Evolutionary conservation across 768 basidiomycete genomes (phyloP), one percentile per base, ranked within the genome.

Genomic region (Tulasnella sp.): DNA sequence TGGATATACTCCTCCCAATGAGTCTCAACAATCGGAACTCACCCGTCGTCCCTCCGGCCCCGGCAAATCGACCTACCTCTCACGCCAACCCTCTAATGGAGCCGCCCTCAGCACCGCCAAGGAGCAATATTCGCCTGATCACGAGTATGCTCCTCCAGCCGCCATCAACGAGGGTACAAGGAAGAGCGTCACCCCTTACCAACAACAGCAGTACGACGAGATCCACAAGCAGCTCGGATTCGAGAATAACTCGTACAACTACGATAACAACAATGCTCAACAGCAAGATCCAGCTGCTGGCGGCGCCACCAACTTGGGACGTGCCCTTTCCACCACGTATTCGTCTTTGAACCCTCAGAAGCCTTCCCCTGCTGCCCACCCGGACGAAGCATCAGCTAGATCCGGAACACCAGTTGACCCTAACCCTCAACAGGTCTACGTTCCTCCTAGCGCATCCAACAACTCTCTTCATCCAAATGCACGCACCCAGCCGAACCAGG

Each of bases 401-500:
- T 50, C 54, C 10, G 61, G 60, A 19, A 59, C 58, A 24, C 57
- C 60, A 7, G 50, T 49, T 3, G 50, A 58, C 39, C 45, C 53
- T 29, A 59, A 60, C 58, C 59, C 57, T 6, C 59, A 59, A 45
- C 59, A 61, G 37, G 48, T 56, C 19, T 61, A 57, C 48, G 56
- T 57, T 20, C 41, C 52, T 13, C 39, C 48, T 7, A 24, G 28
- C 5, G 28, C 32, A 19, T 15, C n/a, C 5, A 20, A 41, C 4
- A 4, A 22, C 5, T 20, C 37, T 5, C 29, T 44, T n/a, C 13
- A 10, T 15, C n/a, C 47, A 4, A 25, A 25, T 34, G 28, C 10
- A 29, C 47, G 33, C 6, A 27, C 35, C 5, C 31, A 28, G 8
- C 25, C 35, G 16, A 34, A 34, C 32, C 29, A 31, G 16, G 42